A percentile compares a stretch with the other conserved stretches of the same genome.
Conservation (phyloP, 805 yeast genomes). For the Suhomyces vadensis region DNA sequence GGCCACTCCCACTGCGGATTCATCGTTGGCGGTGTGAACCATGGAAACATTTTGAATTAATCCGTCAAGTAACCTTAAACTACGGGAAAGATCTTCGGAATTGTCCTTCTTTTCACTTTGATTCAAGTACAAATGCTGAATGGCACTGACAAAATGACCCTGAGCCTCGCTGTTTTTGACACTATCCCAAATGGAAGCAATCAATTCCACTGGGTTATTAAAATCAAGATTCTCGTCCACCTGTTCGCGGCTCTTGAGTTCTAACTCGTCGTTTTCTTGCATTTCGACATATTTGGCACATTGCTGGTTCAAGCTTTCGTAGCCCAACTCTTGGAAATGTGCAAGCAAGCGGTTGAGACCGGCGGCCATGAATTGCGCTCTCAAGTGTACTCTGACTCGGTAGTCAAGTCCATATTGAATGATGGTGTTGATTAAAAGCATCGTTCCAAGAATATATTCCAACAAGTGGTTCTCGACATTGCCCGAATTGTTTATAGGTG, state of each 20-base stretch:
- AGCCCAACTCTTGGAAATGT: slow-evolving; percentile 40
- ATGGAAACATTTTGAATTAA: slow-evolving; percentile 60
- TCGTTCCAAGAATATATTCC: slow-evolving; percentile 71
- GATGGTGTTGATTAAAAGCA: slow-evolving; percentile 69
- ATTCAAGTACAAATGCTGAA: slow-evolving; percentile 64
- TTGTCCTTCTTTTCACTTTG: slow-evolving; percentile 52
- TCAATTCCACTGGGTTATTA: slow-evolving; percentile 70
- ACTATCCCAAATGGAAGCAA: slow-evolving; percentile 57
- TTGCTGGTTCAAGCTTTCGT: slow-evolving; percentile 63
- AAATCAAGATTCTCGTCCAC: slow-evolving; percentile 52
- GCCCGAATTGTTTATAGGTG: slow-evolving; percentile 33
- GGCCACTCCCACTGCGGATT: slow-evolving; percentile 66
- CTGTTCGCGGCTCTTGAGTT: slow-evolving; percentile 35
- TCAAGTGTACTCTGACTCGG: slow-evolving; percentile 53
- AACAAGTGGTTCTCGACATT: slow-evolving; percentile 61
- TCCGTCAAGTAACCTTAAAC: slow-evolving; percentile 64
- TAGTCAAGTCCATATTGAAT: slow-evolving; percentile 46
- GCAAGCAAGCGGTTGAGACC: slow-evolving; percentile 22
- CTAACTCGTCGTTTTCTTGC: slow-evolving; percentile 56
- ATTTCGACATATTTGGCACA: slow-evolving; percentile 59
- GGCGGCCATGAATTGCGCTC: slow-evolving; percentile 45
- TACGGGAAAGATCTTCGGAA: slow-evolving; percentile 46
- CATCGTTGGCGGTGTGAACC: slow-evolving; percentile 50
- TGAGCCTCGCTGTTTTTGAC: slow-evolving; percentile 61
- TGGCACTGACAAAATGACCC: slow-evolving; percentile 57